Evolutionary conservation across 306 rosid genomes (phyloP), one percentile per base, ranked within the genome.

Genomic region (Coriaria nepalensis): DNA sequence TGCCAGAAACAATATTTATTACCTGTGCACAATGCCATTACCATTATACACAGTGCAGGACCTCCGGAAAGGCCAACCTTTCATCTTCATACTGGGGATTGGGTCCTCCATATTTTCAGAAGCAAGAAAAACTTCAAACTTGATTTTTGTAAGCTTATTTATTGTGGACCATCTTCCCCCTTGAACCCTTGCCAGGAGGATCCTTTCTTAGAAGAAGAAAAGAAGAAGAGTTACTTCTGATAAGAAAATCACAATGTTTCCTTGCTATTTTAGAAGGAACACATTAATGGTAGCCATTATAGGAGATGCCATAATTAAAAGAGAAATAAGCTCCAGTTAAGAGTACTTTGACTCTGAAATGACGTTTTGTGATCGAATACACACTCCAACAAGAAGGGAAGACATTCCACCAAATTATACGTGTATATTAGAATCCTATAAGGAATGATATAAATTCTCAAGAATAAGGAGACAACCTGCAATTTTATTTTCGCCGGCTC

Each of bases 1-100:
- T 35, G 44, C 33, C 15, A 34, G 52, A 41, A 35, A n/a, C n/a
- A n/a, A 9, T 32, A 36, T 2, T 55, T 9, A 12, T 46, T 68
- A 88, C 97, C 97, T 90, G 95, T 44, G 94, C 97, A 90, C 78
- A 55, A 79, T 64, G 40, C 56, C 65, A 62, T 48, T 44, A 62
- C 59, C 79, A 53, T 54, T 61, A 57, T 75, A 84, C 40, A 90
- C 67, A 54, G 55, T 68, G 66, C 95, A 90, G 15, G 93, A 74
- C 75, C 59, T 81, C 66, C 45, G 65, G 63, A 66, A 84, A 50
- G 94, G 82, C 7, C 53, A 77, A 11, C 97, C 97, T 40, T 56
- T 79, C 35, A 90, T 68, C 64, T 58, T 78, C 64, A 84, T 58
- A 48, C 72, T 62, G 10, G 70, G 59, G 46, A 56, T 43, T 37